Percentiles rank a stretch among this genome's conserved stretches.
Conservation (phyloP, 2,329 filamentous ascomycete genomes). For the Aspergillus viridinutans region DNA sequence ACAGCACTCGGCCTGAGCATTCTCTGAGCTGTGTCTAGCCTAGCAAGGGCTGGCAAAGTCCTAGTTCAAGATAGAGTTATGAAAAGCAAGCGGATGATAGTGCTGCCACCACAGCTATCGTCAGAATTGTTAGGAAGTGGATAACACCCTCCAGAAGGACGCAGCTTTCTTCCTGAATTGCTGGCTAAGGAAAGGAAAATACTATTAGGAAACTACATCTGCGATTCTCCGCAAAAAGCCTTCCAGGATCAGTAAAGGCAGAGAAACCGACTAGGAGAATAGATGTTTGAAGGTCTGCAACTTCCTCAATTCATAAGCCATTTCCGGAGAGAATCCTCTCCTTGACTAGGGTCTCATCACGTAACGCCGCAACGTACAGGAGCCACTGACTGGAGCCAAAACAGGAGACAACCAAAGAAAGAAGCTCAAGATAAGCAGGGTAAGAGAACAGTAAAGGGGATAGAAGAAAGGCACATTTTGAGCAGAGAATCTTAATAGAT, state of each 20-base stretch:
- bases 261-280: not conserved
- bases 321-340: constrained; percentile 9
- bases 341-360: constrained; percentile 6
- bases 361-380: constrained; percentile 13
- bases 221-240: not conserved
- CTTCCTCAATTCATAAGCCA: constrained; percentile 18
- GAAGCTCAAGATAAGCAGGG: constrained; percentile 7
- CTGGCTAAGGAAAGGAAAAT: not conserved
- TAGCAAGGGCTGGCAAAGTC: too few species aligned
- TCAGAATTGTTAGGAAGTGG: too few species aligned
- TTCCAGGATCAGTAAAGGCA: not conserved
- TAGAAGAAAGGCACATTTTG: constrained; percentile 1
- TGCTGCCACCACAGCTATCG: too few species aligned
- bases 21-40: too few species aligned
- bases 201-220: not conserved
- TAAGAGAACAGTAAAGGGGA: constrained; percentile 9
- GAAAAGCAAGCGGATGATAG: too few species aligned
- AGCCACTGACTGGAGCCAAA: constrained; percentile 3
- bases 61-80: too few species aligned
- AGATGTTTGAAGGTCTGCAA: not conserved
- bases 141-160: too few species aligned
- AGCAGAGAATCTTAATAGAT: not conserved
- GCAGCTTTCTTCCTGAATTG: not conserved
- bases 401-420: constrained; percentile 5
- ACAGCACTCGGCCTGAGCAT: too few species aligned